Conservation (phyloP, 768 basidiomycete genomes). For the Russula dissimulans region DNA sequence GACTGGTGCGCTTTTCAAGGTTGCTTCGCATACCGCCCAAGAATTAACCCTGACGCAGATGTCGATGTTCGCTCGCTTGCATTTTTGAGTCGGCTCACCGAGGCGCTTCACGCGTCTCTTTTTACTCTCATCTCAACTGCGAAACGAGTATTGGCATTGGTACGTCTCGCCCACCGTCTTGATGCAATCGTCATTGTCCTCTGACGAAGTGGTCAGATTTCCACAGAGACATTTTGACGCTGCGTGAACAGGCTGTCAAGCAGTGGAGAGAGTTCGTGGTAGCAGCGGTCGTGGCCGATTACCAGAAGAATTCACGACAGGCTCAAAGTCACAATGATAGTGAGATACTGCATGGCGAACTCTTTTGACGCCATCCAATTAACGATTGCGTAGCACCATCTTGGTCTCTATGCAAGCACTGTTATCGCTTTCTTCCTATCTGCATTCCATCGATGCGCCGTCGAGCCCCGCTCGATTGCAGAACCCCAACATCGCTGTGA, state of each 20-base stretch:
- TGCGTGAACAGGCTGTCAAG: not conserved
- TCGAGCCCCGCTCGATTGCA: not conserved
- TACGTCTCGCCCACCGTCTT: not conserved
- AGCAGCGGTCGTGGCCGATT: not conserved
- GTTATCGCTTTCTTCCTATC: not conserved
- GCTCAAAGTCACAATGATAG: not conserved
- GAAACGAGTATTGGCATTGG: not conserved
- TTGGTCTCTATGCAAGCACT: slow-evolving; percentile 10
- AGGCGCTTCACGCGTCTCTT: slow-evolving; percentile 13
- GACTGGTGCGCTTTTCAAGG: not conserved
- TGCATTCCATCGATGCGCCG: slow-evolving; percentile 2
- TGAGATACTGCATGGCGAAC: not conserved
- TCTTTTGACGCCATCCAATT: not conserved
- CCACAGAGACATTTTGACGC: not conserved
- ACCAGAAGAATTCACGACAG: not conserved
- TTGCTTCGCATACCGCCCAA: too few relatives aligned
- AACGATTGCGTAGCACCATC: not conserved
- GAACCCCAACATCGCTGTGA: not conserved
- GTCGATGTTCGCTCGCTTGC: slow-evolving; percentile 11
- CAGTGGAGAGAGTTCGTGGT: slow-evolving; percentile 10
- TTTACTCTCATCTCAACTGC: slow-evolving; percentile 7
- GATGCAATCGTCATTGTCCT: not conserved
- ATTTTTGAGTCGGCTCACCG: slow-evolving; percentile 18
- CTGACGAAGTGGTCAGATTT: not conserved
- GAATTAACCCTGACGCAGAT: not conserved